Conservation (phyloP, 345 rosid genomes). For the Acer negundo region DNA sequence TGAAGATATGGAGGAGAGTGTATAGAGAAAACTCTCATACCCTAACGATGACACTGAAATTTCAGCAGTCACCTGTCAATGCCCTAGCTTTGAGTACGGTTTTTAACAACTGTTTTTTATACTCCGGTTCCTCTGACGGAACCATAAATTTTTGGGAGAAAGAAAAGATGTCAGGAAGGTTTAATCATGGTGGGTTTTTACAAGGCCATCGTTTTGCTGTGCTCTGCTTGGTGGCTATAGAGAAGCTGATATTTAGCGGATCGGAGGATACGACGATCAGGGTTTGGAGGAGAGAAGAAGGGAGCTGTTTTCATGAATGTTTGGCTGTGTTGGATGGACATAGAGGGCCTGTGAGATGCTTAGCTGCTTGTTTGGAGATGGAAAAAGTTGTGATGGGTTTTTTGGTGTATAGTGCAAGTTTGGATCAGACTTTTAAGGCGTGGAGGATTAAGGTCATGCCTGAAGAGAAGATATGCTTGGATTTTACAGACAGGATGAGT, state of each 20-base stretch:
- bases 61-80: constrained; percentile 51
- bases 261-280: constrained; percentile 58
- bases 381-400: constrained; percentile 51
- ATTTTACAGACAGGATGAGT: constrained; percentile 20
- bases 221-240: constrained; percentile 39
- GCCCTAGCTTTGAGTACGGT: constrained; percentile 45
- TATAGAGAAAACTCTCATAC: constrained; percentile 51
- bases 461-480: constrained; percentile 30
- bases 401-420: constrained; percentile 52
- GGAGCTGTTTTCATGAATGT: constrained; percentile 55
- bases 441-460: constrained; percentile 57
- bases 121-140: constrained; percentile 55
- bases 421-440: constrained; percentile 52
- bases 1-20: constrained; percentile 53
- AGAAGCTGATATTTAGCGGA: constrained; percentile 49
- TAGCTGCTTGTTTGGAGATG: constrained; percentile 46
- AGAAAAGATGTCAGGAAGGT: constrained; percentile 45
- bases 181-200: constrained; percentile 54
- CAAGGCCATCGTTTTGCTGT: constrained; percentile 51
- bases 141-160: constrained; percentile 56
- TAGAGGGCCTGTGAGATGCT: constrained; percentile 49
- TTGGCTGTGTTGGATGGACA: constrained; percentile 52
- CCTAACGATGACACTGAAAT: constrained; percentile 48
- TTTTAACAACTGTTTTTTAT: constrained; percentile 36
- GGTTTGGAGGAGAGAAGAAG: constrained; percentile 61